Percentiles rank a stretch among this genome's conserved stretches.
Evolutionary conservation across 768 basidiomycete genomes (phyloP).

Genomic region (Filobasidium wieringae): DNA sequence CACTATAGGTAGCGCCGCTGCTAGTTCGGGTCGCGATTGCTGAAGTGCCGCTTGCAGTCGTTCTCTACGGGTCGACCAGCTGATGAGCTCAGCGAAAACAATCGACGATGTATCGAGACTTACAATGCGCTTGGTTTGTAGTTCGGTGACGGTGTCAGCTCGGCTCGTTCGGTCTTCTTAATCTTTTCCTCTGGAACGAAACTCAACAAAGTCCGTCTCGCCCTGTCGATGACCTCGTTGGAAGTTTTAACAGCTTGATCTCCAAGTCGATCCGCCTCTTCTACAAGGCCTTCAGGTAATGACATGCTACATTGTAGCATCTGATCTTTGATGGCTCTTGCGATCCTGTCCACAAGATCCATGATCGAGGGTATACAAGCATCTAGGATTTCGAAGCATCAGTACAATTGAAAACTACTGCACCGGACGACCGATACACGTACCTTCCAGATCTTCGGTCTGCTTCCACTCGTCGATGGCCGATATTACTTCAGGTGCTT

Average conservation of each 20-base stretch:
- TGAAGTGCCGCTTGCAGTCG: constrained; percentile 13
- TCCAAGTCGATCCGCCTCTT: neutral
- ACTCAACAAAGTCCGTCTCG: no score
- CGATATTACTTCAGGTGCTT: neutral
- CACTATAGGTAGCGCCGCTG: neutral
- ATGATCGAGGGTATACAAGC: neutral
- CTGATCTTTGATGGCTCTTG: neutral
- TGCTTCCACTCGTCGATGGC: neutral
- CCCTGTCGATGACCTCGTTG: constrained; percentile 11
- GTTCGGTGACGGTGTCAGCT: no score
- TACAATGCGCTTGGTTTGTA: no score
- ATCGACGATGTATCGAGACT: no score
- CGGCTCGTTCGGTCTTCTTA: no score
- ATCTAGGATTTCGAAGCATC: neutral
- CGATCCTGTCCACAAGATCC: neutral
- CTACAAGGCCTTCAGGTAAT: neutral
- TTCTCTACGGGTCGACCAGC: constrained; percentile 21
- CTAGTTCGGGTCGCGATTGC: neutral
- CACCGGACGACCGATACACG: no score
- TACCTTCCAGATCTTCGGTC: neutral
- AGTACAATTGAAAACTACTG: neutral
- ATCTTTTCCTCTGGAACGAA: no score
- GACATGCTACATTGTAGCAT: neutral
- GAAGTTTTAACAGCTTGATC: neutral
- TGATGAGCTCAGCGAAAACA: no score